Conservation (phyloP, 306 rosid species). For the Delonix regia region DNA sequence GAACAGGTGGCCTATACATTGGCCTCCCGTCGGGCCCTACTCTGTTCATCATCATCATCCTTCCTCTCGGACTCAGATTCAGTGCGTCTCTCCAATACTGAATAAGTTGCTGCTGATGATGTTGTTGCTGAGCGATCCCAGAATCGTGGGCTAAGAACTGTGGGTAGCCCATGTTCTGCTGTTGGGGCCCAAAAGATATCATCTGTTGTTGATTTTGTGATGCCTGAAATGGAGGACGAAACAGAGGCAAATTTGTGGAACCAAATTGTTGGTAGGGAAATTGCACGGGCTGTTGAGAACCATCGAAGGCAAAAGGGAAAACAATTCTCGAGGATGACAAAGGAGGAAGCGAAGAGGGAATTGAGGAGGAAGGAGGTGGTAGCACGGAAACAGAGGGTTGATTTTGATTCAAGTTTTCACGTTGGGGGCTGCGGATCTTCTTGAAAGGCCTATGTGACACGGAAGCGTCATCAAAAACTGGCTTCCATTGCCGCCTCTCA, state of each 20-base stretch:
- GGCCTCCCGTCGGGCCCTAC: constrained; percentile 56
- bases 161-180: constrained; percentile 45
- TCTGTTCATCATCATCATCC: constrained; percentile 69
- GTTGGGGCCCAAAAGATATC: constrained; percentile 59
- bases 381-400: constrained; percentile 43
- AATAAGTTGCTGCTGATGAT: constrained; percentile 56
- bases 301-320: constrained; percentile 75
- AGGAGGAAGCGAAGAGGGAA: constrained; percentile 21
- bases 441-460: constrained; percentile 67
- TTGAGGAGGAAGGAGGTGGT: constrained; percentile 27
- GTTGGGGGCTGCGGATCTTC: constrained; percentile 74
- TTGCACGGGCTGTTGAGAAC: constrained; percentile 50
- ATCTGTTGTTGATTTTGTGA: constrained; percentile 52
- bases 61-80: constrained; percentile 74
- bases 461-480: constrained; percentile 66
- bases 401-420: constrained; percentile 35
- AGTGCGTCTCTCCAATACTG: constrained; percentile 78
- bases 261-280: constrained; percentile 55
- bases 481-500: constrained; percentile 57
- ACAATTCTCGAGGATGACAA: constrained; percentile 52
- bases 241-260: constrained; percentile 37
- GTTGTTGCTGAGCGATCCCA: constrained; percentile 41
- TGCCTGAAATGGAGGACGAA: constrained; percentile 38
- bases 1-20: constrained; percentile 54
- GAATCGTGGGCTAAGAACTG: constrained; percentile 38